Evolutionary conservation across 495 filamentous ascomycete genomes (phyloP).

Genomic region (Pyrenula massariospora): DNA sequence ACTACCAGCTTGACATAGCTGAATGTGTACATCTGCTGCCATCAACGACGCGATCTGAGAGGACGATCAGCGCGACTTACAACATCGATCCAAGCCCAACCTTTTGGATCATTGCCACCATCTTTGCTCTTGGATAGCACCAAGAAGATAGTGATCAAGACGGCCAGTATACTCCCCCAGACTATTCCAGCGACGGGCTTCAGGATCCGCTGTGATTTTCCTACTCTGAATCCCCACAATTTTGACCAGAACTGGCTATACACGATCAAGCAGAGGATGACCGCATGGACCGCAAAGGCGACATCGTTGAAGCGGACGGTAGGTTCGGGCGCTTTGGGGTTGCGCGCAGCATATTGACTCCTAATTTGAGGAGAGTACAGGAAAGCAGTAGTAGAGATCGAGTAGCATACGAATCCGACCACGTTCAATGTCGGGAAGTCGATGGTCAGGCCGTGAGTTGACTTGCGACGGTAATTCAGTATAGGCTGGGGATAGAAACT

Average conservation of each 20-base stretch:
- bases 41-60: conserved; percentile 1
- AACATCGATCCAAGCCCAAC: conserved; percentile 72
- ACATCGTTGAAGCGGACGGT: conserved; percentile 88
- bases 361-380: conserved; percentile 69
- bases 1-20: conserved; percentile 83
- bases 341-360: conserved; percentile 71
- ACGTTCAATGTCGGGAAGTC: conserved; percentile 80
- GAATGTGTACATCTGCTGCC: conserved; percentile 57
- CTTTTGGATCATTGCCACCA: conserved; percentile 36
- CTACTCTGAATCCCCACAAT: conserved; percentile 64
- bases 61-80: conserved; percentile 34
- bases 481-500: conserved; percentile 90
- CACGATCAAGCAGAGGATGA: conserved; percentile 51
- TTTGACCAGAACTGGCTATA: conserved; percentile 61
- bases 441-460: conserved; percentile 72
- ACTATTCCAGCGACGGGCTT: conserved; percentile 54
- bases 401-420: conserved; percentile 71
- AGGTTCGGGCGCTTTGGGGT: conserved; percentile 57
- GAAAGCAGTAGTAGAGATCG: conserved; percentile 58
- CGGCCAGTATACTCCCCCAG: conserved; percentile 48
- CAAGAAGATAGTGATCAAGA: conserved; percentile 42
- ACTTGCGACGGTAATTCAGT: conserved; percentile 58
- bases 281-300: conserved; percentile 70
- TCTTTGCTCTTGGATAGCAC: conserved; percentile 38
- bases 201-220: conserved; percentile 42